Percentiles rank a stretch among this genome's conserved stretches.
Conservation (phyloP, 202 grass and related monocot species). For the Panicum hallii region DNA sequence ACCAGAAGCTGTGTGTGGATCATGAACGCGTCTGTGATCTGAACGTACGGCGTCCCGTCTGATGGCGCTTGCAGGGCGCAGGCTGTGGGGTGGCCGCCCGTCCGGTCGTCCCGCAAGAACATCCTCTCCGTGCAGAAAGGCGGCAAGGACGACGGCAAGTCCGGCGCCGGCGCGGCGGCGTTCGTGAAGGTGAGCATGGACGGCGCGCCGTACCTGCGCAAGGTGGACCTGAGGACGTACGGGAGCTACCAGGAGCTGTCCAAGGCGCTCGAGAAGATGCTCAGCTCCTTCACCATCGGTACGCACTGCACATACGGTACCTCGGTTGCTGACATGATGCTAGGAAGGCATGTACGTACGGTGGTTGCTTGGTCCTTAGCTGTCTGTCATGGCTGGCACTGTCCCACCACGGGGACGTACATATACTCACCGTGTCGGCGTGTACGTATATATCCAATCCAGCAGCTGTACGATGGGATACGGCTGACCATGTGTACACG, state of each 20-base stretch:
- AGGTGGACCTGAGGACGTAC: slow-evolving; percentile 70
- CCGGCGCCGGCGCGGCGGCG: slow-evolving; percentile 19
- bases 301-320: background rate
- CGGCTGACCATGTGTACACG: background rate
- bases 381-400: background rate
- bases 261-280: slow-evolving; percentile 70
- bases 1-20: background rate
- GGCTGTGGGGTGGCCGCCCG: slow-evolving; percentile 81
- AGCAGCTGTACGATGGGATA: slow-evolving; percentile 3
- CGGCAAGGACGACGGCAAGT: background rate
- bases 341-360: background rate
- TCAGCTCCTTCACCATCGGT: slow-evolving; percentile 60
- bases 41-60: background rate
- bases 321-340: no score
- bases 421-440: background rate
- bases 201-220: slow-evolving; percentile 76
- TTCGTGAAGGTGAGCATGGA: slow-evolving; percentile 76
- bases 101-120: slow-evolving; percentile 73
- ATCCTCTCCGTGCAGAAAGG: slow-evolving; percentile 46
- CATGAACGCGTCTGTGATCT: background rate
- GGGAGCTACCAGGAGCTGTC: slow-evolving; percentile 68
- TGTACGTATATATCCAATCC: background rate
- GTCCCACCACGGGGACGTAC: background rate
- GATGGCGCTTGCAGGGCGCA: slow-evolving; percentile 44
- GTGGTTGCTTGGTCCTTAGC: background rate